Evolutionary conservation across 306 rosid species (phyloP).

Genomic region (Rosa persica): DNA sequence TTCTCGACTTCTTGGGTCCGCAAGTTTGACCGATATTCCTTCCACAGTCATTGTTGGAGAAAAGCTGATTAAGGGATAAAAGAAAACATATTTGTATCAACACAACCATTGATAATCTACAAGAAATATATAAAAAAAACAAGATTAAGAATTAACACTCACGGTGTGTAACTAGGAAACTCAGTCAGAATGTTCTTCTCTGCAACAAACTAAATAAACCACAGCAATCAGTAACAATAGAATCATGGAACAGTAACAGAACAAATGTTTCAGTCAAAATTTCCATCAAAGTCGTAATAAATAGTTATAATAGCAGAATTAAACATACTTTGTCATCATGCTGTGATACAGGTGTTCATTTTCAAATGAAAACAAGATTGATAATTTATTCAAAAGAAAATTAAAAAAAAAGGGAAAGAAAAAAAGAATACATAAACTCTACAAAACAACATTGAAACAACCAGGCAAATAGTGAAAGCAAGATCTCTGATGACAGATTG

Average conservation of each 20-base stretch:
- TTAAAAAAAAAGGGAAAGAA: not conserved
- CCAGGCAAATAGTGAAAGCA: not conserved
- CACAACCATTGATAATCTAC: conserved; percentile 17
- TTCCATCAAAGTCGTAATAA: not conserved
- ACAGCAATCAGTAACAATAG: conserved; percentile 37
- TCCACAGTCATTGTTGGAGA: conserved; percentile 58
- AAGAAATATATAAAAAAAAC: conserved; percentile 14
- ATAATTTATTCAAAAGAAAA: not conserved
- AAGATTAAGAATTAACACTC: conserved; percentile 44
- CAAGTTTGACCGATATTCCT: conserved; percentile 67
- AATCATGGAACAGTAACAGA: conserved; percentile 13
- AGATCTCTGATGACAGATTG: not conserved
- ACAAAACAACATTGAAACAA: conserved; percentile 3
- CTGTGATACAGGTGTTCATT: not conserved
- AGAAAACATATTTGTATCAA: conserved; percentile 24
- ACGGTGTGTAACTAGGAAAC: conserved; percentile 66
- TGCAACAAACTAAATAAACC: conserved; percentile 53
- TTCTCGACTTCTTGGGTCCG: conserved; percentile 66
- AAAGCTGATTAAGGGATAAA: conserved; percentile 46
- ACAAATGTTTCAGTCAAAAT: conserved; percentile 7
- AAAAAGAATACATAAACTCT: not conserved
- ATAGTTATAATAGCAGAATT: not conserved
- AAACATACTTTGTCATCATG: not conserved
- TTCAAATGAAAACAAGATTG: not conserved
- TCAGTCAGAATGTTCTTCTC: conserved; percentile 57